Percentiles rank a stretch among this genome's conserved stretches.
Conservation (phyloP, 164 flowering plant species). For the Aristolochia contorta region DNA sequence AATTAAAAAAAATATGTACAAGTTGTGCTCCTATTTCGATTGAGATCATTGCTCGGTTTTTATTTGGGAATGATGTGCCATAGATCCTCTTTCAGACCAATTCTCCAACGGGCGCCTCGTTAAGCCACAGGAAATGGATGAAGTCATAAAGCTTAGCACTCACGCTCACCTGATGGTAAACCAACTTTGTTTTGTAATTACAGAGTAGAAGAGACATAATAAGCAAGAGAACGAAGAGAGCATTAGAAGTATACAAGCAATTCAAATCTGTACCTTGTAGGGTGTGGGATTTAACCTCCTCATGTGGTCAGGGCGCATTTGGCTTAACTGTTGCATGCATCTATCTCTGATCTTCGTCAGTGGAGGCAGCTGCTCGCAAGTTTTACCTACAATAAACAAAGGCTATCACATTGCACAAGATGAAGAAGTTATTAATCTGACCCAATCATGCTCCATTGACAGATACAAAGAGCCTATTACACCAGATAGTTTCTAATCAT, state of each 20-base stretch:
- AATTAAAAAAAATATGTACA: too few species aligned
- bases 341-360: slow-evolving; percentile 55
- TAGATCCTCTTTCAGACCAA: slow-evolving; percentile 38
- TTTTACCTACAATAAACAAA: slow-evolving; percentile 35
- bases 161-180: slow-evolving; percentile 78
- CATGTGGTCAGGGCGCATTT: slow-evolving; percentile 98
- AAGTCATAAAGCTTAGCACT: slow-evolving; percentile 92
- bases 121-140: slow-evolving; percentile 98
- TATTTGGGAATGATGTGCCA: not conserved
- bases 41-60: slow-evolving; percentile 16
- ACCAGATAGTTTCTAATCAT: too few species aligned
- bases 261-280: slow-evolving; percentile 54
- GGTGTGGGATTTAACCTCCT: slow-evolving; percentile 96
- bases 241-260: too few species aligned
- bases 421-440: too few species aligned
- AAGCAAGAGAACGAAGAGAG: not conserved
- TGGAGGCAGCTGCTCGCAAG: slow-evolving; percentile 52
- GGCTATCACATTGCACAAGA: not conserved
- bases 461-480: too few species aligned
- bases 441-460: too few species aligned
- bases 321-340: slow-evolving; percentile 76
- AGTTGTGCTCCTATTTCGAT: slow-evolving; percentile 9
- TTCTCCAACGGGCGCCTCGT: slow-evolving; percentile 98
- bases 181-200: not conserved
- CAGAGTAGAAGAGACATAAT: not conserved